Evolutionary conservation across 1,284 basidiomycete species (phyloP).

Genomic region (Rhodotorula mucilaginosa): DNA sequence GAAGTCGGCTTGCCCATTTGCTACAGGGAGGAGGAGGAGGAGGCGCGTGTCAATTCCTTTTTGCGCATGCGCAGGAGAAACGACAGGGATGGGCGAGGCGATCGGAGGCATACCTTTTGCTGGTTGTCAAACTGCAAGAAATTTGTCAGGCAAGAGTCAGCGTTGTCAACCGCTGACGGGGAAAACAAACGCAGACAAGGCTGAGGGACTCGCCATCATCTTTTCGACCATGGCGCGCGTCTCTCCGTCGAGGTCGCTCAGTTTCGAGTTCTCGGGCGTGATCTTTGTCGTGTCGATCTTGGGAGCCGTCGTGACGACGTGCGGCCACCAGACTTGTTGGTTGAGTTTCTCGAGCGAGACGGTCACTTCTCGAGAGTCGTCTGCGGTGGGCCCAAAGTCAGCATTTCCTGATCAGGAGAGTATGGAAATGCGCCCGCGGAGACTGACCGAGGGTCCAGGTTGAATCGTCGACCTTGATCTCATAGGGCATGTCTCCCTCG

Average conservation of each 20-base stretch:
- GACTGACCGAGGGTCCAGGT: conserved; percentile 89
- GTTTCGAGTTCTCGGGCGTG: conserved; percentile 88
- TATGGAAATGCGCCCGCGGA: neutral
- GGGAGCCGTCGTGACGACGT: conserved; percentile 89
- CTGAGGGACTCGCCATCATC: conserved; percentile 84
- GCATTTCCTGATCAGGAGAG: too few species aligned
- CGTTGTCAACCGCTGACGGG: neutral
- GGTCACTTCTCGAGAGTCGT: conserved; percentile 70
- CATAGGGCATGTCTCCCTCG: conserved; percentile 86
- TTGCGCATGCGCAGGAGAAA: neutral
- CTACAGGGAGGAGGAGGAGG: conserved; percentile 52
- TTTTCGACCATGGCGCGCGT: conserved; percentile 99
- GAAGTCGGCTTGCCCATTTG: conserved; percentile 80
- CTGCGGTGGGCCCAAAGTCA: conserved; percentile 51
- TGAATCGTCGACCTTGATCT: conserved; percentile 92
- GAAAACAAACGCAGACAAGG: neutral
- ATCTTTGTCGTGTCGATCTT: conserved; percentile 98
- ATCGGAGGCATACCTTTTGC: conserved; percentile 66
- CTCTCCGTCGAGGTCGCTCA: conserved; percentile 92
- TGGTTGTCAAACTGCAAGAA: conserved; percentile 83
- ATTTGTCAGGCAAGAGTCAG: neutral
- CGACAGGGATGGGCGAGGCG: too few species aligned
- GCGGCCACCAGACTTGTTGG: conserved; percentile 93
- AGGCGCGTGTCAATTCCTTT: neutral
- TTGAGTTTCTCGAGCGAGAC: conserved; percentile 87